Evolutionary conservation across 2,329 filamentous ascomycete species (phyloP).

Genomic region (Fonsecaea nubica): DNA sequence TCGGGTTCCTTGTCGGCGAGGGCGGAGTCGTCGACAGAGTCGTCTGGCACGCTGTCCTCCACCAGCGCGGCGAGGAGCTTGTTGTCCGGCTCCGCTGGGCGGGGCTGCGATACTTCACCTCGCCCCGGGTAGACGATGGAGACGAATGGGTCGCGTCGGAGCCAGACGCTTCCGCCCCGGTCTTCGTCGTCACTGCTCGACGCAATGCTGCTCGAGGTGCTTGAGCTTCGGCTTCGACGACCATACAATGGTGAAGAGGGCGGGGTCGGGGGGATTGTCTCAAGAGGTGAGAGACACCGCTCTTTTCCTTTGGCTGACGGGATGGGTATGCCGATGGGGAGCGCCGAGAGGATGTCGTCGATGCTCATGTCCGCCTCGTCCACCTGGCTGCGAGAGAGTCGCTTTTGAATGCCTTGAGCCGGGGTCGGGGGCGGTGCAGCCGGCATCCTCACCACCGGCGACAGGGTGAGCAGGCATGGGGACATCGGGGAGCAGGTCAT

Average conservation of each 20-base stretch:
- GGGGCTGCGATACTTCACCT: not conserved
- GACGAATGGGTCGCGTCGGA: not conserved
- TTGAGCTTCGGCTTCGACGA: not conserved
- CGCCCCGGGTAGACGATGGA: not conserved
- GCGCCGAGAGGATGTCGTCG: not conserved
- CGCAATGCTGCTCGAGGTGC: not conserved
- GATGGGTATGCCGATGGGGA: not conserved
- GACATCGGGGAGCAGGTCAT: not conserved
- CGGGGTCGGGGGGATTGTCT: not conserved
- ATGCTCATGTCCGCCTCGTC: not conserved
- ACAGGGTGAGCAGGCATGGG: not conserved
- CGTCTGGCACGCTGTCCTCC: constrained; percentile 1
- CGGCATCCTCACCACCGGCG: not conserved
- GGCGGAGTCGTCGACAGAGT: not conserved
- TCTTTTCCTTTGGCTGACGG: not conserved
- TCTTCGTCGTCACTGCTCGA: not conserved
- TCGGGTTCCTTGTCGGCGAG: not conserved
- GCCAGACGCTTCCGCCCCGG: not conserved
- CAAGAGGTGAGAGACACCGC: not conserved
- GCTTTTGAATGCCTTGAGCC: not conserved
- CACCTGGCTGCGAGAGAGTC: not conserved
- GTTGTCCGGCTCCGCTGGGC: not conserved
- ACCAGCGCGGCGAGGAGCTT: constrained; percentile 8
- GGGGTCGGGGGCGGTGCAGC: not conserved
- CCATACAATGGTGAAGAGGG: not conserved